Base-by-base conservation (phyloP, 139 green algal genomes). In the Pycnococcus provasolii region DNA sequence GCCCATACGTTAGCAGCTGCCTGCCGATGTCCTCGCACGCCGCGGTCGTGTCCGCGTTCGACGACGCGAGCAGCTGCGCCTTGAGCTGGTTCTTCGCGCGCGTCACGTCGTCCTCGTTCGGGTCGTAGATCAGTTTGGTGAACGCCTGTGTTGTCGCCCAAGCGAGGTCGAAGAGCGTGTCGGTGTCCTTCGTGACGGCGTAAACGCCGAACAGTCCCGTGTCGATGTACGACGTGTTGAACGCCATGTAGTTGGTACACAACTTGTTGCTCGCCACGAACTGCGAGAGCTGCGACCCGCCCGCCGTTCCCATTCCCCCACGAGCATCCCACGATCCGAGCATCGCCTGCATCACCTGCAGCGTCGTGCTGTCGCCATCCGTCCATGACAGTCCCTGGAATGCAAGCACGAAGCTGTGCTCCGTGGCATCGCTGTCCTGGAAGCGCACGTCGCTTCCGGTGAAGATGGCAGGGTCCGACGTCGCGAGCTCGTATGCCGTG, bases 161-260 rank as follows among this genome's bases (percentile, higher is more conserved):
- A 2, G 70, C 62, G 39, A 74, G 42, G 48, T 87, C 80, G 39
- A 80, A 62, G 46, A 79, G 26, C 6, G 43, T 15, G 11, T 83
- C 77, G 3, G 26, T 45, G 47, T 71, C 44, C 3, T 69, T 47
- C 1, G 52, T 53, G 8, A 11, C 26, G 5, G 64, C 60, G 45
- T 64, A 93, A 57, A 98, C 83, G 59, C 92, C 92, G 75, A 98
- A 98, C 53, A 98, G 81, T 11, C 92, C 93, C 3, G 90, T 87
- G 83, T 99, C 94, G 46, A 90, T 85, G 81, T 99, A 99, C 73
- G 84, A 82, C 58, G 87, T 95, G 87, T 95, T 96, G 83, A 96
- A 96, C 40, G 91, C 85, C 84, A 94, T 96, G 82, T 85, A 94
- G 47, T 77, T 85, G 60, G 96, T 80, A 1, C 80, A 84, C 68